Conservation (phyloP, 2,329 filamentous ascomycete genomes). For the Xylariaceae sp. region DNA sequence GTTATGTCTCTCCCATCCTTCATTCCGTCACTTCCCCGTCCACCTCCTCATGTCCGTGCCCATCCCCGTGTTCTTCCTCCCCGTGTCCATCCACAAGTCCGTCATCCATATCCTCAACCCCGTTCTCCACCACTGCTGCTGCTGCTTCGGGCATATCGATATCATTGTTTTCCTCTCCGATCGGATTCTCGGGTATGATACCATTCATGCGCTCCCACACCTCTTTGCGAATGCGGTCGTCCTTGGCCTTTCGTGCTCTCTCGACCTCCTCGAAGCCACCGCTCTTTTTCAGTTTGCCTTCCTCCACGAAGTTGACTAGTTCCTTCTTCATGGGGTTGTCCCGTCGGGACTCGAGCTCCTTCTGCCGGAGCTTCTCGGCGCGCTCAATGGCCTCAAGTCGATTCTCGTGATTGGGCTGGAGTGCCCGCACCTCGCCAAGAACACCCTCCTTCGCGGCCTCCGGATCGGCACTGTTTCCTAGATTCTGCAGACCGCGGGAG, state of each 20-base stretch:
- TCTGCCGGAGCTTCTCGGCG: constrained; percentile 86
- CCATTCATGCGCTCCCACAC: constrained; percentile 66
- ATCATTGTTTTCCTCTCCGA: constrained; percentile 34
- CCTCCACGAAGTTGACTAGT: constrained; percentile 75
- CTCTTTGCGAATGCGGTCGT: constrained; percentile 79
- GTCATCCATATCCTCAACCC: constrained; percentile 3
- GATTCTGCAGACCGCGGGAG: constrained; percentile 50
- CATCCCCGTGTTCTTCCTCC: too few species aligned
- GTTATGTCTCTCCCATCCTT: neutral
- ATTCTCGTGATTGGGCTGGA: constrained; percentile 91
- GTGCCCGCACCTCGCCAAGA: constrained; percentile 83
- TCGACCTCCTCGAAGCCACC: constrained; percentile 94
- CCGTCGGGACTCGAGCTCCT: constrained; percentile 72
- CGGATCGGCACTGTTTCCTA: constrained; percentile 59
- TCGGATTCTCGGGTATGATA: constrained; percentile 39
- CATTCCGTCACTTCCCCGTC: constrained; percentile 10
- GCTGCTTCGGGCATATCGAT: constrained; percentile 8
- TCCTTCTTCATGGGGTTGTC: constrained; percentile 80
- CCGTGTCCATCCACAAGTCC: too few species aligned
- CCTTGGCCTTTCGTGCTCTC: constrained; percentile 73
- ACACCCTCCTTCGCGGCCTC: constrained; percentile 83
- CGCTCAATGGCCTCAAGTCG: constrained; percentile 92
- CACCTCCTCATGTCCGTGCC: constrained; percentile 13
- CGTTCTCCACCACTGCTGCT: constrained; percentile 15
- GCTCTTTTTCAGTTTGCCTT: constrained; percentile 91